Evolutionary conservation across 1,284 basidiomycete genomes (phyloP).

Genomic region (Ustilago loliicola): DNA sequence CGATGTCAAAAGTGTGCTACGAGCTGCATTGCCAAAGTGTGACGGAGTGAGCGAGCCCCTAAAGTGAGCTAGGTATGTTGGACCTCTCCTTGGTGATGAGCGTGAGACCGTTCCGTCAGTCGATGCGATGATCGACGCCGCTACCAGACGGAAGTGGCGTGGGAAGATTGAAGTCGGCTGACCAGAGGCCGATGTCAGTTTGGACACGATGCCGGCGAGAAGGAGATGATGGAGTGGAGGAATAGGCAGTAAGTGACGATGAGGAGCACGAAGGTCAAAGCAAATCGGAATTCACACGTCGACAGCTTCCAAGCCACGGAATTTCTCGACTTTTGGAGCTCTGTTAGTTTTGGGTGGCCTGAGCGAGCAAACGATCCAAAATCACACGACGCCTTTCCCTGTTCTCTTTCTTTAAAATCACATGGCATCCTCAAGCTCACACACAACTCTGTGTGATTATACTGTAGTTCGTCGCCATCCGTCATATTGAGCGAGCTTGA

Average conservation of each 20-base stretch:
- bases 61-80: neutral
- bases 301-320: neutral
- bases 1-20: neutral
- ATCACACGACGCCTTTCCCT: neutral
- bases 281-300: slow-evolving; percentile 1
- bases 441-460: neutral
- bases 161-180: neutral
- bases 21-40: slow-evolving; percentile 18
- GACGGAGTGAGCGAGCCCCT: neutral
- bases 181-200: neutral
- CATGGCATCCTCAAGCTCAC: neutral
- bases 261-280: slow-evolving; percentile 6
- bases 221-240: neutral
- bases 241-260: neutral
- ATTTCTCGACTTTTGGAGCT: neutral
- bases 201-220: neutral
- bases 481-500: neutral
- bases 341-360: slow-evolving; percentile 7
- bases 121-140: neutral
- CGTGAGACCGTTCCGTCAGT: neutral
- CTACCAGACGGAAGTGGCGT: neutral
- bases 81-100: neutral
- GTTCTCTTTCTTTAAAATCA: neutral
- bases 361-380: neutral
- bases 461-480: neutral